These are phyloP conservation scores for Cryptomeria japonica DNA, from an alignment of 75 land plant species.

Conservation along the genomic window DNA sequence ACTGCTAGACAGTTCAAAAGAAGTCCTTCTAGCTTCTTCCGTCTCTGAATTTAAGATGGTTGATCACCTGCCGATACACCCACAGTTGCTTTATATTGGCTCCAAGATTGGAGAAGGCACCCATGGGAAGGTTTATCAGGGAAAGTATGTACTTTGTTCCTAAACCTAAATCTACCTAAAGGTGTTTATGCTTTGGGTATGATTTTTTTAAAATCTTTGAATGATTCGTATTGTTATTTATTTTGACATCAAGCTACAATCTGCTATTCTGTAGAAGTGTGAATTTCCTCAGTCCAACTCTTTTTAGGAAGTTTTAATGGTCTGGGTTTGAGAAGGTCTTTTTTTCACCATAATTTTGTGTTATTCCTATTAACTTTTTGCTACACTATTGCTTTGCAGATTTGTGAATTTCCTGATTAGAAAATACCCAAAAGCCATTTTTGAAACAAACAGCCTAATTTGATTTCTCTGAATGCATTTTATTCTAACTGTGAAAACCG, in stretches of 20 bases:
- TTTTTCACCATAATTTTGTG: no score
- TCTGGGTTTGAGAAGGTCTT: background rate
- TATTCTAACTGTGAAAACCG: background rate
- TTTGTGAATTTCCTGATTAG: background rate
- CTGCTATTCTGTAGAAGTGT: no score
- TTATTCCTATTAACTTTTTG: background rate
- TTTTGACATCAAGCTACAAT: no score
- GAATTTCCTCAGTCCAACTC: background rate
- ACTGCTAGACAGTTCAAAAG: slow-evolving; percentile 1
- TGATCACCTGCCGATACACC: slow-evolving; percentile 27
- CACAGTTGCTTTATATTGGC: slow-evolving; percentile 34
- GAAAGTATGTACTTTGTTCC: slow-evolving; percentile 24
- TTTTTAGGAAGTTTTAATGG: background rate
- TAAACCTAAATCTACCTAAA: background rate
- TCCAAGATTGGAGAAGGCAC: slow-evolving; percentile 56
- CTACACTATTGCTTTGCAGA: background rate
- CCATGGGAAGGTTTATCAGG: slow-evolving; percentile 56
- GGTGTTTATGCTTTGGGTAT: background rate
- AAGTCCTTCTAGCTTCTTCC: background rate
- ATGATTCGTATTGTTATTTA: no score
- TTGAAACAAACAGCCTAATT: background rate
- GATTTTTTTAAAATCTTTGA: background rate
- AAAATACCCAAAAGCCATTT: background rate
- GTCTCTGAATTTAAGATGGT: slow-evolving; percentile 17
- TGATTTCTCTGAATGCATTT: background rate